A percentile compares a stretch with the other conserved stretches of the same genome.
These are phyloP conservation scores for Lathyrus oleraceus DNA, from an alignment of 306 rosid species.

Conservation along the genomic window DNA sequence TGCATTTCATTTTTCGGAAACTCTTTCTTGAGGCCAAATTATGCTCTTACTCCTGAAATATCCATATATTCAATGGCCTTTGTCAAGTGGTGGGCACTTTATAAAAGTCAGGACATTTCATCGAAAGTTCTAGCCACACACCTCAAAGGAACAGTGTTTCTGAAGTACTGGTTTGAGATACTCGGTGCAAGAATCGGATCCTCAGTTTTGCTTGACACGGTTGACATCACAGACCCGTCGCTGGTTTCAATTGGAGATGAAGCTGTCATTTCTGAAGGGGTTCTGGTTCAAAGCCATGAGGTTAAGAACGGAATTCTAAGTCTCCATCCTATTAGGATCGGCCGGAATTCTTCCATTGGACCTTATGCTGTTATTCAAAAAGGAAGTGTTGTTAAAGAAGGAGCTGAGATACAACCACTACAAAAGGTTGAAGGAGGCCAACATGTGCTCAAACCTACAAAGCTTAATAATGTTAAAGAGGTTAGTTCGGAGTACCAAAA, in stretches of 20 bases:
- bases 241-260: conserved; percentile 85
- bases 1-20: conserved; percentile 70
- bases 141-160: conserved; percentile 83
- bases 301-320: conserved; percentile 77
- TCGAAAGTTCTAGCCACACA: conserved; percentile 79
- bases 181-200: conserved; percentile 93
- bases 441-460: conserved; percentile 43
- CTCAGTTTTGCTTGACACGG: conserved; percentile 77
- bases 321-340: conserved; percentile 69
- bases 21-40: conserved; percentile 88
- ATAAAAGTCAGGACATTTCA: conserved; percentile 73
- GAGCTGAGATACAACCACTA: conserved; percentile 57
- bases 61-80: conserved; percentile 75
- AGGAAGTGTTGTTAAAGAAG: conserved; percentile 70
- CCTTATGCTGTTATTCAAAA: conserved; percentile 82
- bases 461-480: conserved; percentile 51
- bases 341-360: conserved; percentile 66
- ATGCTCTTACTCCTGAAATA: conserved; percentile 67
- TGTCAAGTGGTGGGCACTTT: conserved; percentile 96
- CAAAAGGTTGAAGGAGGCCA: conserved; percentile 69
- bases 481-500: conserved; percentile 41
- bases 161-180: conserved; percentile 82
- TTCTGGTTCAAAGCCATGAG: conserved; percentile 89
- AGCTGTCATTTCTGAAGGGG: conserved; percentile 81
- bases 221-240: conserved; percentile 92